phyloP scores from a whole-genome alignment of 2,329 filamentous ascomycete species.

The Camillea tinctor region DNA sequence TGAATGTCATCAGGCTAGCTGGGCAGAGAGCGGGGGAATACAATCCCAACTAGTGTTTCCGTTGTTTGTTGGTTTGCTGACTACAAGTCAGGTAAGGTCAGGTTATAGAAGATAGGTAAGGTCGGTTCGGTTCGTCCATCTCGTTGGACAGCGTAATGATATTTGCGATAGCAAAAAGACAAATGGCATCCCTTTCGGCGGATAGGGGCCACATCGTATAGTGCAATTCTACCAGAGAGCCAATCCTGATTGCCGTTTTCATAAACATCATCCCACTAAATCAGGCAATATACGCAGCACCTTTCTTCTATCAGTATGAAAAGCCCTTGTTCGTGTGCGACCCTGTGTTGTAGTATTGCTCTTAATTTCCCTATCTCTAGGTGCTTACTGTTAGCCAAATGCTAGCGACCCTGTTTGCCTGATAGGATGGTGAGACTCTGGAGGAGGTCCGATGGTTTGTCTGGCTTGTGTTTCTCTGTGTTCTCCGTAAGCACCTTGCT shows the following conservation, averaged over 20 bases:
- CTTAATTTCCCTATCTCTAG: background rate
- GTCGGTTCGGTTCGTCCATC: no score
- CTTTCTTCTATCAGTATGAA: background rate
- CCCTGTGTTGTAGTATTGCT: background rate
- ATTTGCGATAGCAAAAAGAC: no score
- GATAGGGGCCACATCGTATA: background rate
- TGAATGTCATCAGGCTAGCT: background rate
- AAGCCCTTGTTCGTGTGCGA: background rate
- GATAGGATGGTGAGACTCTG: background rate
- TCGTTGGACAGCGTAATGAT: no score
- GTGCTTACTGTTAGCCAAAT: slow-evolving; percentile 29
- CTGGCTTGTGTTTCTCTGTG: background rate
- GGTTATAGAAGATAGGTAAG: no score
- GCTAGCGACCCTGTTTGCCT: slow-evolving; percentile 60
- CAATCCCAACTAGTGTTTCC: background rate
- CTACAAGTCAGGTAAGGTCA: no score
- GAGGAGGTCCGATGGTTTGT: background rate
- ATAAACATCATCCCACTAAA: background rate
- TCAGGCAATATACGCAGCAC: no score
- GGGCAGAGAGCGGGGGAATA: background rate
- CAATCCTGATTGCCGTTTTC: background rate
- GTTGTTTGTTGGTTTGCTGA: background rate
- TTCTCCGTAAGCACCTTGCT: background rate
- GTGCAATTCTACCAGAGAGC: background rate
- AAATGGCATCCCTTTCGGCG: background rate